A percentile compares a stretch with the other conserved stretches of the same genome.
These are phyloP conservation scores for Pigoraptor vietnamica DNA, from an alignment of 78 protist species.

Conservation along the genomic window DNA sequence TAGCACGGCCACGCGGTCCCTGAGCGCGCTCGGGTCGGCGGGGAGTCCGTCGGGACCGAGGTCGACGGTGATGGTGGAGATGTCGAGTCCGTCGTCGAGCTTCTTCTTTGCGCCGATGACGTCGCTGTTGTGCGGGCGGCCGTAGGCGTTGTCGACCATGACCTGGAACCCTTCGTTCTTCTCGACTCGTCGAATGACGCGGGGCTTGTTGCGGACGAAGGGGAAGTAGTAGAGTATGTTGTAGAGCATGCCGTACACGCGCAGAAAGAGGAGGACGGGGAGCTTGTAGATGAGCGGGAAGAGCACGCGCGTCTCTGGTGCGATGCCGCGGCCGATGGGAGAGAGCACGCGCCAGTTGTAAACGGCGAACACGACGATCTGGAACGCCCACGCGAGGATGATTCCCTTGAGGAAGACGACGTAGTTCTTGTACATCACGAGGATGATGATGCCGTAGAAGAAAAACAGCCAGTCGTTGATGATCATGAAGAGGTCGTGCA, in stretches of 20 bases:
- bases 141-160: neutral
- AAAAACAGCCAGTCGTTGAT: slow-evolving; percentile 6
- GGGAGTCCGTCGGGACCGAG: neutral
- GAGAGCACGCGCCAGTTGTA: neutral
- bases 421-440: neutral
- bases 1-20: neutral
- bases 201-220: slow-evolving; percentile 5
- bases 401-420: neutral
- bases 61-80: neutral
- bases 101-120: neutral
- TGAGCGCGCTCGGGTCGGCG: neutral
- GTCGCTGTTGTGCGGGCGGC: neutral
- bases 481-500: neutral
- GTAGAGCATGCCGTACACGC: slow-evolving; percentile 15
- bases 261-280: neutral
- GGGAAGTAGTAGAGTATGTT: slow-evolving; percentile 21
- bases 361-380: neutral
- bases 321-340: neutral
- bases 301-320: neutral
- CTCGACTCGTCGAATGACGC: neutral
- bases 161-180: neutral
- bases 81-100: neutral
- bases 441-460: neutral
- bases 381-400: slow-evolving; percentile 7
- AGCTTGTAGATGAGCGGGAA: slow-evolving; percentile 19